Evolutionary conservation across 2,329 filamentous ascomycete species (phyloP).

Genomic region (Lecanosticta acicola): DNA sequence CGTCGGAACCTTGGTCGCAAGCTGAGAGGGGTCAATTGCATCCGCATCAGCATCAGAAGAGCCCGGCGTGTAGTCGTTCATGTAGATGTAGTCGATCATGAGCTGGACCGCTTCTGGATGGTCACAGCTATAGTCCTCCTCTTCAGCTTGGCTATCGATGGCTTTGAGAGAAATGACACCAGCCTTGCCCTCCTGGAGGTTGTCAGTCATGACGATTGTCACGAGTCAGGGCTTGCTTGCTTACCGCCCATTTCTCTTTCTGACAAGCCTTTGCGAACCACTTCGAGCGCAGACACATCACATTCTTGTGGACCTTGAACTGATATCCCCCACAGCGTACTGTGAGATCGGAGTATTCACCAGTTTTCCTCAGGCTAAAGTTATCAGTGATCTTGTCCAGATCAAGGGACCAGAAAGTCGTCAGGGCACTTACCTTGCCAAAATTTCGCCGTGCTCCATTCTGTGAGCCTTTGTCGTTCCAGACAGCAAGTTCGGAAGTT

Average conservation of each 20-base stretch:
- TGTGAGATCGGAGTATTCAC: conserved; percentile 40
- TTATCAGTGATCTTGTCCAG: neutral
- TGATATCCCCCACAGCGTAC: conserved; percentile 35
- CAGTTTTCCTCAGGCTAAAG: neutral
- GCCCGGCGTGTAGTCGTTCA: conserved; percentile 14
- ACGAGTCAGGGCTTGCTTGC: neutral
- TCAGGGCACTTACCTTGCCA: neutral
- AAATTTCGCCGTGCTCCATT: neutral
- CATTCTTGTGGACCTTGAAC: conserved; percentile 39
- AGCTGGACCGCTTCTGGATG: conserved; percentile 11
- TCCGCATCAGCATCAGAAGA: neutral
- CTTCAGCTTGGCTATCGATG: neutral
- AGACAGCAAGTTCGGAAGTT: too few relatives aligned
- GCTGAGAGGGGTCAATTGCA: too few relatives aligned
- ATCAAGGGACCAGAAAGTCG: too few relatives aligned
- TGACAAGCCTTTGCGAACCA: conserved; percentile 24
- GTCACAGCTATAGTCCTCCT: conserved; percentile 9
- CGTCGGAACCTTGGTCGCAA: neutral
- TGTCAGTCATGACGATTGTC: neutral
- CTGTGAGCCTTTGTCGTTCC: too few relatives aligned
- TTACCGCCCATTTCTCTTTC: conserved; percentile 2
- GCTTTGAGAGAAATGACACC: conserved; percentile 3
- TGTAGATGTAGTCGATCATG: conserved; percentile 18
- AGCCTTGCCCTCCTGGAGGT: conserved; percentile 4
- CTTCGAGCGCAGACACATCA: conserved; percentile 40